These are phyloP conservation scores for Fusarium sp. DNA, from an alignment of 2,329 filamentous ascomycete genomes.

Conservation along the genomic window DNA sequence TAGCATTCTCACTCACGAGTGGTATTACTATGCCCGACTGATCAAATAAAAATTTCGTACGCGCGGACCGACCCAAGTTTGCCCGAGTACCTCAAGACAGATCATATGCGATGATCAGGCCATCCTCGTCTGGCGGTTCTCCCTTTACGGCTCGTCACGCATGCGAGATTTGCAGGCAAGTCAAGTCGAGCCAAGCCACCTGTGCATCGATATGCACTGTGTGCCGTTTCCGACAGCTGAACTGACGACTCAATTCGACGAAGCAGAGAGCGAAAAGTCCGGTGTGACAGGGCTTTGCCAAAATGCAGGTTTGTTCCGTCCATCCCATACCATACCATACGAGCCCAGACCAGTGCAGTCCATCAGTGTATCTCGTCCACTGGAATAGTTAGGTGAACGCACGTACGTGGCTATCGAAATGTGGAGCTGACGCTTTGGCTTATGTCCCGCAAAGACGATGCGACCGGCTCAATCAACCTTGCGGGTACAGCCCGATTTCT, in stretches of 20 bases:
- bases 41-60: not conserved
- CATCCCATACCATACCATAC: not conserved
- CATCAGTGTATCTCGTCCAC: not conserved
- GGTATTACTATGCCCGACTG: too few relatives aligned
- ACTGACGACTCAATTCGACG: not conserved
- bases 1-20: not conserved
- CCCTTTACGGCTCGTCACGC: not conserved
- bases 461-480: not conserved
- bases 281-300: not conserved
- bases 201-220: not conserved
- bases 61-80: too few relatives aligned
- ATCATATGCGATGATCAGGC: not conserved
- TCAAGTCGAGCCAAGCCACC: not conserved
- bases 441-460: not conserved
- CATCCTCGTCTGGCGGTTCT: not conserved
- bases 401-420: rapidly evolving
- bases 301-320: not conserved
- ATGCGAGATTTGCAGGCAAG: not conserved
- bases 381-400: not conserved
- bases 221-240: rapidly evolving
- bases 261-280: not conserved
- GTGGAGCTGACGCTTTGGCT: not conserved
- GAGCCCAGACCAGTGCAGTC: not conserved
- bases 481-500: not conserved
- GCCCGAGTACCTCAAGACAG: not conserved